Base-by-base conservation (phyloP, 176 grass and related monocot genomes). In the Secale cereale region DNA sequence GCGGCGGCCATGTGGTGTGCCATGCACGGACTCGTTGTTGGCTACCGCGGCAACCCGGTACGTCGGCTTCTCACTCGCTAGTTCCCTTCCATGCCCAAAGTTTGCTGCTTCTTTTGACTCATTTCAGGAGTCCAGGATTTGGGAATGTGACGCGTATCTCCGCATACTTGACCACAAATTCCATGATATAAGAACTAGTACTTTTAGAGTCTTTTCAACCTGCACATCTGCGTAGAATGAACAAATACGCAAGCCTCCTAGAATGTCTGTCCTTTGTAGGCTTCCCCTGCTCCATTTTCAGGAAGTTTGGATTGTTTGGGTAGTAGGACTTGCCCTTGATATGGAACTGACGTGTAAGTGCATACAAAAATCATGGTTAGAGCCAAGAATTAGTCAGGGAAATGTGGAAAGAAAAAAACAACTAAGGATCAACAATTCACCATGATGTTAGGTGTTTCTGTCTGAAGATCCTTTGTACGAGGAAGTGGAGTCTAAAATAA, bases 21-120 rank as follows among this genome's bases (percentile, higher is more conserved):
- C 83, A 74, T 83, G 31, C 39, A 94, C 86, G 93, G 93, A 43
- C 85, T 94, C 23, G 78, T 94, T 61, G 93, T 94, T 45, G 93
- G 93, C 65, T 90, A 94, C 65, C 89, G 90, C 71, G 59, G 74
- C 5, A 25, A 87, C 23, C 76, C 70, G 90, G 90, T 94, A 86
- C 30, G 79, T 32, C n/a, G 20, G 74, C 39, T 56, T 26, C 28
- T 63, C 7, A 14, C 19, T 30, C 30, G 36, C 10, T 29, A 1
- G 29, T 40, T 10, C 32, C 56, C 19, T 25, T 9, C 26, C 35
- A 2, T 6, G 15, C 64, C 59, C 3, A 23, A 43, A 59, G 32
- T 4, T 19, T 74, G 28, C 59, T 5, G 15, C 52, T 20, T 56
- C 52, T 20, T 56, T 56, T 56, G 52, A 56, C 52, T 56, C 52